Conservation (phyloP, 495 filamentous ascomycete genomes). For the Thermothielavioides terrestris region DNA sequence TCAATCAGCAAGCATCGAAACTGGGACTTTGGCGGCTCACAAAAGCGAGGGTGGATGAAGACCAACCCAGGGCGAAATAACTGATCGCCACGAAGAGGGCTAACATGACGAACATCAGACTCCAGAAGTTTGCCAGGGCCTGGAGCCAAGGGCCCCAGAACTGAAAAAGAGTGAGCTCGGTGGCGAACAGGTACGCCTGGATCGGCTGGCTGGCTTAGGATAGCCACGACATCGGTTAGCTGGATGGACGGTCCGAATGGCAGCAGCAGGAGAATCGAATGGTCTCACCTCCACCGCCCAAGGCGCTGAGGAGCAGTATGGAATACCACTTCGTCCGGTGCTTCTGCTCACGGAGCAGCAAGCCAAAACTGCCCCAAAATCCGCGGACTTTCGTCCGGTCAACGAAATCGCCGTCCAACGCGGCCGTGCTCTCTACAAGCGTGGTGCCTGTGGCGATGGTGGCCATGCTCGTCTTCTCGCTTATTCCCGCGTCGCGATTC, state of each 20-base stretch:
- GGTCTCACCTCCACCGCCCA: slow-evolving; percentile 44
- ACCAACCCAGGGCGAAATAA: slow-evolving; percentile 47
- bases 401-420: slow-evolving; percentile 6
- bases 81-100: slow-evolving; percentile 42
- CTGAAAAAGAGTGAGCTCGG: slow-evolving; percentile 41
- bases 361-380: slow-evolving; percentile 36
- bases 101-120: slow-evolving; percentile 56
- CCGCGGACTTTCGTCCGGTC: slow-evolving; percentile 24
- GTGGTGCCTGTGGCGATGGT: slow-evolving; percentile 24
- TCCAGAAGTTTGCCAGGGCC: slow-evolving; percentile 48
- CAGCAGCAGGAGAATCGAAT: no score
- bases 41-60: slow-evolving; percentile 44
- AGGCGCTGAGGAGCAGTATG: slow-evolving; percentile 36
- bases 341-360: slow-evolving; percentile 42
- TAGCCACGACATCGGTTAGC: background rate
- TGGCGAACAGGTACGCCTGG: slow-evolving; percentile 44
- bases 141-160: slow-evolving; percentile 34
- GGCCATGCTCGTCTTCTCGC: slow-evolving; percentile 35
- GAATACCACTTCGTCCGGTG: slow-evolving; percentile 40
- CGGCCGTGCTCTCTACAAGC: background rate
- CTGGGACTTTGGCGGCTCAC: slow-evolving; percentile 22
- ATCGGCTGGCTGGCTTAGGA: slow-evolving; percentile 36
- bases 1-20: background rate
- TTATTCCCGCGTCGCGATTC: slow-evolving; percentile 16
- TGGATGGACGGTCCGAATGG: slow-evolving; percentile 12